Conservation (phyloP, 164 flowering plant genomes). For the Malania oleifera region DNA sequence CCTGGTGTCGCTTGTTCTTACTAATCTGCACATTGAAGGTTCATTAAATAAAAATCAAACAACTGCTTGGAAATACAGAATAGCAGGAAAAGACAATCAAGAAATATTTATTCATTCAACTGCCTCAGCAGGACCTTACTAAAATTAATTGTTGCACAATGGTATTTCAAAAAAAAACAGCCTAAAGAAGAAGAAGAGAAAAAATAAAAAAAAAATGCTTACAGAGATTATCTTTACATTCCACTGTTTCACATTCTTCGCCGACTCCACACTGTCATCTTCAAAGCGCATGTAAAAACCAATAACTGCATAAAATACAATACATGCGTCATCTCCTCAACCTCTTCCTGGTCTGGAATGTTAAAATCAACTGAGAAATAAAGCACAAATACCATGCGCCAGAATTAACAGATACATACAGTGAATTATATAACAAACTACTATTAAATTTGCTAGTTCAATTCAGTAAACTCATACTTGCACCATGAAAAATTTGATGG, state of each 20-base stretch:
- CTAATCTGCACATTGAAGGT: constrained; percentile 80
- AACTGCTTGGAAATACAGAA: not conserved
- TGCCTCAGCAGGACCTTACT: not conserved
- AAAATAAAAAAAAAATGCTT: constrained; percentile 19
- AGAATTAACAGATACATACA: too few relatives aligned
- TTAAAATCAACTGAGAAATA: not conserved
- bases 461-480: too few relatives aligned
- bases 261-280: constrained; percentile 97
- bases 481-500: not conserved
- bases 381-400: too few relatives aligned
- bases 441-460: too few relatives aligned
- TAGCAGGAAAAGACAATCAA: too few relatives aligned
- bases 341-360: not conserved
- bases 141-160: not conserved
- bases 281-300: constrained; percentile 97
- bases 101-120: not conserved
- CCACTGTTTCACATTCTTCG: constrained; percentile 97
- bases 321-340: not conserved
- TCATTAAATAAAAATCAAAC: too few relatives aligned
- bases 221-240: constrained; percentile 98
- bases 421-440: too few relatives aligned
- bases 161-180: constrained; percentile 4
- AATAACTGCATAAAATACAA: constrained; percentile 54
- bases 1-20: constrained; percentile 95
- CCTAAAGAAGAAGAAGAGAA: too few relatives aligned